Percentiles rank a stretch among this genome's conserved stretches.
phyloP scores from a whole-genome alignment of 108 stramenopile genomes.

The Bacterosira constricta region DNA sequence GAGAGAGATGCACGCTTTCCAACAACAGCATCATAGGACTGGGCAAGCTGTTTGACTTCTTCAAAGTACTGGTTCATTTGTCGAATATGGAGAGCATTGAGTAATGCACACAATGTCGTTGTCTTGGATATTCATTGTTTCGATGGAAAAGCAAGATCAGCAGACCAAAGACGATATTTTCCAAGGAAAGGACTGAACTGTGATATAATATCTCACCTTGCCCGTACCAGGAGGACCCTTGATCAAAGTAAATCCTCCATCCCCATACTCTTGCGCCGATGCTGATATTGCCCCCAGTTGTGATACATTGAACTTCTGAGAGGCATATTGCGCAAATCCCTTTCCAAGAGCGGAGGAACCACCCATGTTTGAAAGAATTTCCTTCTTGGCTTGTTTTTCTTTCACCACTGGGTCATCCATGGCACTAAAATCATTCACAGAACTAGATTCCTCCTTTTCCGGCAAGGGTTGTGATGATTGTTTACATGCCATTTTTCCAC shows the following conservation, averaged over 20 bases:
- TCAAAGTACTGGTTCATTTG: slow-evolving; percentile 89
- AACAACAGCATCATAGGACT: slow-evolving; percentile 58
- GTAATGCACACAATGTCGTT: slow-evolving; percentile 90
- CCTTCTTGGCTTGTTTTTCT: slow-evolving; percentile 43
- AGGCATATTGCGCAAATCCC: slow-evolving; percentile 78
- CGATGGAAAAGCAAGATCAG: neutral
- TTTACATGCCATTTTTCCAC: slow-evolving; percentile 43
- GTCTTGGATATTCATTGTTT: slow-evolving; percentile 59
- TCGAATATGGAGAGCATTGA: slow-evolving; percentile 93
- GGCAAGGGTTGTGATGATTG: neutral
- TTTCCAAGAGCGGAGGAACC: slow-evolving; percentile 72
- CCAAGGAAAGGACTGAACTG: neutral
- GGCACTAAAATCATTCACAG: neutral
- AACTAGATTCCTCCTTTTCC: neutral
- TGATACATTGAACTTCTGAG: slow-evolving; percentile 78
- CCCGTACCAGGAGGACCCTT: slow-evolving; percentile 80
- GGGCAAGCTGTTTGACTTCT: slow-evolving; percentile 71
- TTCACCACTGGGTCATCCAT: slow-evolving; percentile 1
- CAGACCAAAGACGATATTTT: slow-evolving; percentile 3
- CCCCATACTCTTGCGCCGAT: slow-evolving; percentile 75
- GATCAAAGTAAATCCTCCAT: slow-evolving; percentile 88
- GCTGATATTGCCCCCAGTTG: slow-evolving; percentile 84
- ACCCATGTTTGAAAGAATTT: slow-evolving; percentile 65
- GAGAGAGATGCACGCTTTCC: slow-evolving; percentile 44
- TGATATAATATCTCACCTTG: slow-evolving; percentile 28